Conservation (phyloP, 805 yeast genomes). For the Metschnikowia kofuensis region DNA sequence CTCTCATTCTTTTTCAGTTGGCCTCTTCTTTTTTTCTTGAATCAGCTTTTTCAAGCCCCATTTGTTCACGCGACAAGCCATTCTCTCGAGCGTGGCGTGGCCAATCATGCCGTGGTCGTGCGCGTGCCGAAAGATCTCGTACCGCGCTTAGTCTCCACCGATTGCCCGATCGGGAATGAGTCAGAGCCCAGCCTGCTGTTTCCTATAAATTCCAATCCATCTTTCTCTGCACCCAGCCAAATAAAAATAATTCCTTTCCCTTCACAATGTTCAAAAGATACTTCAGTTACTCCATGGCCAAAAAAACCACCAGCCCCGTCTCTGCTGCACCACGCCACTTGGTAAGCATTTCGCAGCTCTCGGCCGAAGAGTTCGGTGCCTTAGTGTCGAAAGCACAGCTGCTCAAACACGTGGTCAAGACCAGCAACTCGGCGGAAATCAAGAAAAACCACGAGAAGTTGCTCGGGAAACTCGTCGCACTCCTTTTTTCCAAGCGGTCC, state of each 20-base stretch:
- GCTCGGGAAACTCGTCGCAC: constrained; percentile 76
- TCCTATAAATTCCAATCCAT: neutral
- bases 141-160: constrained; percentile 18
- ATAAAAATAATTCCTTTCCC: neutral
- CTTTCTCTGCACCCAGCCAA: neutral
- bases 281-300: constrained; percentile 9
- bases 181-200: constrained; percentile 6
- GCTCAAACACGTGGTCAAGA: constrained; percentile 62
- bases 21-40: too few relatives aligned
- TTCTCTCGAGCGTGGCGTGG: neutral
- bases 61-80: neutral
- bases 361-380: constrained; percentile 65
- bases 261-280: constrained; percentile 15
- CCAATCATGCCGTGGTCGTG: constrained; percentile 13
- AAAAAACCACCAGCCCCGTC: neutral
- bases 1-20: too few relatives aligned
- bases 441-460: constrained; percentile 48
- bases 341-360: constrained; percentile 74
- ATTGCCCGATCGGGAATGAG: constrained; percentile 18
- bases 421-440: constrained; percentile 41
- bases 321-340: constrained; percentile 57
- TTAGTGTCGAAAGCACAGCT: constrained; percentile 71
- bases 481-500: constrained; percentile 86
- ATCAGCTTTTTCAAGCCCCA: neutral
- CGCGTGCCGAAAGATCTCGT: constrained; percentile 12